These are phyloP conservation scores for Pichia gijzeniarum DNA, from an alignment of 805 yeast species.

Conservation along the genomic window DNA sequence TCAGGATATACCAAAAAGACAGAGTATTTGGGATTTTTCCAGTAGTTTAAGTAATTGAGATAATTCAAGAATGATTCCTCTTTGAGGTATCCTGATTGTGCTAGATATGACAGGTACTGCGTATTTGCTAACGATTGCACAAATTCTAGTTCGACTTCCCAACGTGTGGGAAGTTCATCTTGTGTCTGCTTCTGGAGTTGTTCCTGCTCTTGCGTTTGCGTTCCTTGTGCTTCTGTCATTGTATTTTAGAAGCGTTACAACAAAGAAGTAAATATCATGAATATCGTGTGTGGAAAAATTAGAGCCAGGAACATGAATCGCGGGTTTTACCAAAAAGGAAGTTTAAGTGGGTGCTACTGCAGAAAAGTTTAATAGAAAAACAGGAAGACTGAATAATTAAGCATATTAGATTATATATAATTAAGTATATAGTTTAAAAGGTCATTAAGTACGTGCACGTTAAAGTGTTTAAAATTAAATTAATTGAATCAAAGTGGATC, in stretches of 20 bases:
- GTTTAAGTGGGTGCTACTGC: too few relatives aligned
- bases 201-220: background rate
- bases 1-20: constrained; percentile 78
- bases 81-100: constrained; percentile 73
- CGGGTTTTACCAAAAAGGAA: too few relatives aligned
- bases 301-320: too few relatives aligned
- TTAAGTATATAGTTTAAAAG: too few relatives aligned
- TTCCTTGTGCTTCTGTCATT: background rate
- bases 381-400: background rate
- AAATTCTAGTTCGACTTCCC: constrained; percentile 88
- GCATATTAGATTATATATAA: too few relatives aligned
- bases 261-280: too few relatives aligned
- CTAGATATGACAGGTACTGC: constrained; percentile 78
- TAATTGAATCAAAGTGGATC: too few relatives aligned
- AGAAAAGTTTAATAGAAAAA: background rate
- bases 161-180: constrained; percentile 58
- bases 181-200: background rate
- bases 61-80: constrained; percentile 69
- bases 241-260: too few relatives aligned
- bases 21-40: constrained; percentile 70
- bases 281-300: too few relatives aligned
- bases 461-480: background rate
- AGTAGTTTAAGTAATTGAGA: constrained; percentile 75
- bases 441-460: too few relatives aligned
- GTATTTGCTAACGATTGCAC: constrained; percentile 89